Conservation (phyloP, 2,329 filamentous ascomycete species). For the Arthrobotrys musiformis region DNA sequence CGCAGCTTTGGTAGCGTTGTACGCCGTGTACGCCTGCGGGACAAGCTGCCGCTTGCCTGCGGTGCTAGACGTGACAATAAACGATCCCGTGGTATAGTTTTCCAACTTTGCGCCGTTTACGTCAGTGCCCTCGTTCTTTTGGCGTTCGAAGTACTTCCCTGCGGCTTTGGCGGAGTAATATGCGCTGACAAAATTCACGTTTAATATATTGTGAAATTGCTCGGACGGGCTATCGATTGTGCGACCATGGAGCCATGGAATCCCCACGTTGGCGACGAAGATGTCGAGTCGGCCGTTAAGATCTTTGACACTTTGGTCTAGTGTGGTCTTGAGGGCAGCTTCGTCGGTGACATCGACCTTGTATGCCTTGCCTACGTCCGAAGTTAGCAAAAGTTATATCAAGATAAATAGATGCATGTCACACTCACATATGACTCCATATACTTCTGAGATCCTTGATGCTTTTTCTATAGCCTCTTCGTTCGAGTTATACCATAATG, state of each 20-base stretch:
- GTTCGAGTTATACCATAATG: slow-evolving; percentile 78
- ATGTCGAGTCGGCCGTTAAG: slow-evolving; percentile 80
- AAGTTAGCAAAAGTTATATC: neutral
- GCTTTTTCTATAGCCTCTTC: slow-evolving; percentile 72
- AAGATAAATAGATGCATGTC: neutral
- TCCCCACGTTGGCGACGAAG: slow-evolving; percentile 81
- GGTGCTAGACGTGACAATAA: slow-evolving; percentile 82
- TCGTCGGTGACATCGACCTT: slow-evolving; percentile 71
- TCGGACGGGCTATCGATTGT: slow-evolving; percentile 26
- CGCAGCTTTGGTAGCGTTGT: slow-evolving; percentile 78
- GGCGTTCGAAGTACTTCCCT: slow-evolving; percentile 75
- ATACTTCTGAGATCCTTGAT: slow-evolving; percentile 71
- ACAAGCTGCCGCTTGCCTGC: slow-evolving; percentile 80
- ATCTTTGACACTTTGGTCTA: slow-evolving; percentile 70
- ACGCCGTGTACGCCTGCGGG: slow-evolving; percentile 77
- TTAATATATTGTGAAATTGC: slow-evolving; percentile 69
- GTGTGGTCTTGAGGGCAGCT: slow-evolving; percentile 67
- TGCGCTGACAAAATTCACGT: slow-evolving; percentile 78
- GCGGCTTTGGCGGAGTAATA: slow-evolving; percentile 81
- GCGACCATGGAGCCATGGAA: slow-evolving; percentile 69
- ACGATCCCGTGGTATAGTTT: slow-evolving; percentile 74
- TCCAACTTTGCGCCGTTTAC: slow-evolving; percentile 67
- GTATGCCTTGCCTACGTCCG: slow-evolving; percentile 64
- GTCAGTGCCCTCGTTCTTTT: slow-evolving; percentile 61
- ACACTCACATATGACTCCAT: slow-evolving; percentile 72